Evolutionary conservation across 2,329 filamentous ascomycete genomes (phyloP).

Genomic region (Phialophora macrospora): DNA sequence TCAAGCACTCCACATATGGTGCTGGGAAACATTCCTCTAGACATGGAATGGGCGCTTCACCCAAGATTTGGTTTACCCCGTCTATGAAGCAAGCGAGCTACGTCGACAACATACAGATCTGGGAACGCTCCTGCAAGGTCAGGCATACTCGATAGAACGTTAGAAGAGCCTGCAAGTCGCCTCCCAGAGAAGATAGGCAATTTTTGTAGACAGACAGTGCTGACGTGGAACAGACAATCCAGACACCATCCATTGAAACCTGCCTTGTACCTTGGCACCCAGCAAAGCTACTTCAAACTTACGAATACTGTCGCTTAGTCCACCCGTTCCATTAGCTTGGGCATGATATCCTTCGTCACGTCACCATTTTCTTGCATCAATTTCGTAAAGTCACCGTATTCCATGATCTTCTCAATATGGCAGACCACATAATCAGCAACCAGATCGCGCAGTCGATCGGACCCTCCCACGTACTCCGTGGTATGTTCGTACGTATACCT

Average conservation of each 20-base stretch:
- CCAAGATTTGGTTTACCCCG: not conserved
- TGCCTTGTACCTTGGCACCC: not conserved
- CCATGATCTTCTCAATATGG: slow-evolving; percentile 23
- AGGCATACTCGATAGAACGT: not conserved
- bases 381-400: slow-evolving; percentile 19
- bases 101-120: not conserved
- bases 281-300: not conserved
- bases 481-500: slow-evolving; percentile 48
- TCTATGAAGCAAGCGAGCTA: not conserved
- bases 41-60: not conserved
- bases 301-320: slow-evolving; percentile 8
- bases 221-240: too few species aligned
- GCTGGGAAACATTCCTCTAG: too few species aligned
- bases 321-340: slow-evolving; percentile 23
- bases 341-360: slow-evolving; percentile 20
- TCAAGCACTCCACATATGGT: too few species aligned
- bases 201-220: not conserved
- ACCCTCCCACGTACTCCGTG: slow-evolving; percentile 24
- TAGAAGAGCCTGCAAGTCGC: not conserved
- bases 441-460: slow-evolving; percentile 37
- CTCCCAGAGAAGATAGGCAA: not conserved
- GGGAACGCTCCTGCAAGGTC: not conserved
- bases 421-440: slow-evolving; percentile 39
- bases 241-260: not conserved
- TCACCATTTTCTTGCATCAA: slow-evolving; percentile 21